Conservation (phyloP, 805 yeast genomes). For the Saccharomycopsis schoenii region DNA sequence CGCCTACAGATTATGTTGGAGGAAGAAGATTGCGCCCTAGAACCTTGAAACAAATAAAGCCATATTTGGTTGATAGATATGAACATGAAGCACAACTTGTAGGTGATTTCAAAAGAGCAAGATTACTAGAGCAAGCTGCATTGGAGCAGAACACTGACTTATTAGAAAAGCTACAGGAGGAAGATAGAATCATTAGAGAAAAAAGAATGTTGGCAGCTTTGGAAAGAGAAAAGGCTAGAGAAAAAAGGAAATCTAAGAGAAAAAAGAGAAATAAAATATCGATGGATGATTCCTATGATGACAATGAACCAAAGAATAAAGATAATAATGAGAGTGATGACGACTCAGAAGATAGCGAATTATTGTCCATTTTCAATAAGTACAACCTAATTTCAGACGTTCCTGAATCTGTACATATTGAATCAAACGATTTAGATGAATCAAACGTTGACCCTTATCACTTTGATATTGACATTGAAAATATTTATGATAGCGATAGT, state of each 20-base stretch:
- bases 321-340: background rate
- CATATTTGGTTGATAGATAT: constrained; percentile 16
- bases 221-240: constrained; percentile 8
- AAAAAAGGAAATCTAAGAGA: background rate
- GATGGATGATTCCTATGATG: background rate
- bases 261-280: constrained; percentile 7
- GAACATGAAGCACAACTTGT: constrained; percentile 16
- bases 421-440: background rate
- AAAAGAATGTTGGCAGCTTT: constrained; percentile 8
- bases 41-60: constrained; percentile 18
- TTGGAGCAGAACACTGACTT: constrained; percentile 13
- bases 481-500: background rate
- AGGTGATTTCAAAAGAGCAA: constrained; percentile 16
- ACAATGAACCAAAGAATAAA: background rate
- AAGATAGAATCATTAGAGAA: constrained; percentile 12
- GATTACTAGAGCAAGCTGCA: constrained; percentile 16
- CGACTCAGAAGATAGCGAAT: background rate
- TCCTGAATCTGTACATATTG: background rate
- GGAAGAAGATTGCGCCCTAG: constrained; percentile 14
- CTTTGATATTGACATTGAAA: background rate
- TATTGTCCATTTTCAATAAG: background rate
- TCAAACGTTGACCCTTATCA: background rate
- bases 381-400: background rate
- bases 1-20: background rate
- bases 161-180: constrained; percentile 13